Evolutionary conservation across 1,284 basidiomycete species (phyloP), one percentile per base, ranked within the genome.

Genomic region (Fomitopsis betulina): DNA sequence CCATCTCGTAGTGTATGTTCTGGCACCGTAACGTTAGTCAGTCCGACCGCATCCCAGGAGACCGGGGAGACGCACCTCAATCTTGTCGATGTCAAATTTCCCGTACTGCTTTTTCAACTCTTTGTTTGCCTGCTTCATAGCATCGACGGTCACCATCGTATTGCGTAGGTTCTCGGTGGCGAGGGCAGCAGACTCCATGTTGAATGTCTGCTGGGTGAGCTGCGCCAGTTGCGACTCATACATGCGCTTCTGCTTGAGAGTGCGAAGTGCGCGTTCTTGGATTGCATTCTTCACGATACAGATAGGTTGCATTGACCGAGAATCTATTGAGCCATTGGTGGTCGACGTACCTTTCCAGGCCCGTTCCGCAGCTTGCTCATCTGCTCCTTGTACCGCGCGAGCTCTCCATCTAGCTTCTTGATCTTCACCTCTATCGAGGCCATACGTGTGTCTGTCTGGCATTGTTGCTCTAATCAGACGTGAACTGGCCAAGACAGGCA

Each of bases 131-230:
- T 84, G 73, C 70, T 94, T 87, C 96, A 99, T 98, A 5, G 95
- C 97, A 68, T 98, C 94, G 23, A 99, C 89, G 0, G 97, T 99
- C n/a, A 95, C 96, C 97, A 99, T 99, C 67, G 97, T 99, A 71
- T 98, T 99, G 62, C 94, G 86, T 65, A 99, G 76, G 74, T 99
- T 99, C 75, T 99, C 97, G 4, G 96, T 98, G 17, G 94, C 91
- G 73, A 99, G 87, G 10, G 91, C 86, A 25, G 96, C 92, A 62
- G 94, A 96, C 76, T 99, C 96, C 94, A 99, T 99, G 75, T 99
- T 99, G 80, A 94, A 99, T 23, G 93, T 89, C 74, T 99, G 97
- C 72, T 99, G 97, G 52, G 91, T 82, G 13, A 99, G 81, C 73
- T 98, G 94, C 9, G 85, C 82, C 38, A 98, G 82, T 73, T 99